Conservation (phyloP, 2,329 filamentous ascomycete genomes). For the Emergomyces africanus region DNA sequence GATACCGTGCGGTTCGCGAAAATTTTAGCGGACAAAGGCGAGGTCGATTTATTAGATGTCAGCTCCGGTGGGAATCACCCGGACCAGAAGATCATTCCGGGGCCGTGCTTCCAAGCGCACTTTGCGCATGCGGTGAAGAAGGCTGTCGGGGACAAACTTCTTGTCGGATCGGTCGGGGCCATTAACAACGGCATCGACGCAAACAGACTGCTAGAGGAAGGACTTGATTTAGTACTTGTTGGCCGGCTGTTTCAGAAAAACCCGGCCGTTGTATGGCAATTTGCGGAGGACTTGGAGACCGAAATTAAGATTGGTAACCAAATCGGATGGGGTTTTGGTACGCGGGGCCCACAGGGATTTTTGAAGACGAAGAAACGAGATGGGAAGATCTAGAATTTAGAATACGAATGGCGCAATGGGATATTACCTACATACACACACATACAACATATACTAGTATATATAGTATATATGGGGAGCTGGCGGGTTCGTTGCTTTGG, state of each 20-base stretch:
- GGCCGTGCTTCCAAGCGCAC: constrained; percentile 60
- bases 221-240: constrained; percentile 57
- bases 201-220: constrained; percentile 42
- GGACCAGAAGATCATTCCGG: constrained; percentile 27
- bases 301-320: constrained; percentile 62
- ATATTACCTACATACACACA: not conserved
- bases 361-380: constrained; percentile 6
- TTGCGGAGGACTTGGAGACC: constrained; percentile 59
- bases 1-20: constrained; percentile 52
- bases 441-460: no score
- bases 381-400: not conserved
- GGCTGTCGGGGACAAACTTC: constrained; percentile 56
- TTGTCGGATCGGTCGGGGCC: constrained; percentile 62
- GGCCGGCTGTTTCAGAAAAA: constrained; percentile 72
- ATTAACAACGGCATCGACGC: constrained; percentile 60
- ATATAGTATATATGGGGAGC: no score
- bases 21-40: constrained; percentile 55
- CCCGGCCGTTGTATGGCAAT: constrained; percentile 61
- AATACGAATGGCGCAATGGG: not conserved
- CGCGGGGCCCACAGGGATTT: constrained; percentile 22
- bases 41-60: constrained; percentile 70
- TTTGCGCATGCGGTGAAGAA: constrained; percentile 61
- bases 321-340: constrained; percentile 47
- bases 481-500: no score
- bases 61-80: constrained; percentile 60